phyloP scores from a whole-genome alignment of 2,329 filamentous ascomycete genomes.

The Akanthomyces dipterigenus region DNA sequence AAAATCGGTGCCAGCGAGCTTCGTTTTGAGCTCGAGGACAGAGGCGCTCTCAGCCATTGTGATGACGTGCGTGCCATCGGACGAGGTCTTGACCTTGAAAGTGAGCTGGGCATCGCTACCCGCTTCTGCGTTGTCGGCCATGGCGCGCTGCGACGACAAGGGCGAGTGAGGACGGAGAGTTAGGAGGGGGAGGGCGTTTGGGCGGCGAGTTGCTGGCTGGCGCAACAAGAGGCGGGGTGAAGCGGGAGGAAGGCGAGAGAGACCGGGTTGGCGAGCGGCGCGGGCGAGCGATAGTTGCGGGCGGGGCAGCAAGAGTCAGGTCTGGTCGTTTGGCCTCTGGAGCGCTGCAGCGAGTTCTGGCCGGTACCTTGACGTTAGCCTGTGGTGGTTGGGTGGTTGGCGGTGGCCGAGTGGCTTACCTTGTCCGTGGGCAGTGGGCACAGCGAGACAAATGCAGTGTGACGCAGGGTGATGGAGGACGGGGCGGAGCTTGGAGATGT shows the following conservation, averaged over 20 bases:
- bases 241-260: neutral
- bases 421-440: neutral
- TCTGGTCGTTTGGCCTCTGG: too few species aligned
- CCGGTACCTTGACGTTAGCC: neutral
- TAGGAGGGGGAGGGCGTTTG: neutral
- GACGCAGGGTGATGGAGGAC: neutral
- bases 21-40: constrained; percentile 81
- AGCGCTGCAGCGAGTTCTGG: too few species aligned
- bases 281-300: neutral
- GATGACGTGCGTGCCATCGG: constrained; percentile 75
- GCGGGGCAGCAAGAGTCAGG: neutral
- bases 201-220: constrained; percentile 11
- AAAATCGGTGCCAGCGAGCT: constrained; percentile 72
- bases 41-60: constrained; percentile 72
- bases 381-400: neutral
- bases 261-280: neutral
- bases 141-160: constrained; percentile 27
- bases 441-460: neutral
- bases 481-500: neutral
- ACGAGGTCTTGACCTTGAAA: constrained; percentile 98
- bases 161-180: neutral
- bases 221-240: neutral
- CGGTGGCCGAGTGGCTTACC: neutral
- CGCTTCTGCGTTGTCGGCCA: constrained; percentile 59
- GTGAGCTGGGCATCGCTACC: constrained; percentile 70